Base-by-base conservation (phyloP, 768 basidiomycete genomes). In the Russula vinacea region DNA sequence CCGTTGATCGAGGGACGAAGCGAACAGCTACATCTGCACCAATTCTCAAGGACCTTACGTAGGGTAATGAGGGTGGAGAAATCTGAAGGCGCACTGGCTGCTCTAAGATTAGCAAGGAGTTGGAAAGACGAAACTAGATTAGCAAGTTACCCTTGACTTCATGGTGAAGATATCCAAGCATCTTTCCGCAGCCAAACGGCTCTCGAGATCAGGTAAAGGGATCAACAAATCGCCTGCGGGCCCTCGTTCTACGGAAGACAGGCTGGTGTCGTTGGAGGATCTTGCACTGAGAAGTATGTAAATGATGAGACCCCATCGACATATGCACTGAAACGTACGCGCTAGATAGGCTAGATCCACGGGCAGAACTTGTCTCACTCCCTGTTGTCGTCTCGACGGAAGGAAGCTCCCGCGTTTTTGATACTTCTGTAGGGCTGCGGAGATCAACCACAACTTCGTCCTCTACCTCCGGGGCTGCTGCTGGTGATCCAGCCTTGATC, bases 121-220 rank as follows among this genome's bases (percentile, higher is more conserved):
- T 10, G 24, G 10, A 16, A 29, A 55, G 68, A 67, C 19, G 19
- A 37, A 33, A n/a, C 8, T 47, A 22, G 22, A 54, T n/a, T 64
- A 75, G 24, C 19, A 33, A 39, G 37, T 66, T 67, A 93, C 96
- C 84, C 93, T 94, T 1, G 89, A 89, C 67, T 84, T 83, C 94
- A 99, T 96, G 1, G 92, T 92, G 74, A 99, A 99, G 51, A 99
- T 87, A 74, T 99, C 97, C 33, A 98, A 76, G 9, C 92, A 92
- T 22, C 83, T 79, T 35, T 88, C 83, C 1, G 92, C 88, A 33
- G 86, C 81, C 39, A 99, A 79, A 32, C 92, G 80, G 39, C 82
- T 78, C 73, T 98, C 96, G 17, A 99, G 81, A 68, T 94, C 91
- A 32, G 83, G 76, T 22, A 96, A 76, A 7, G 90, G 81, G 70